Base-by-base conservation (phyloP, 2,329 filamentous ascomycete genomes). In the Cadophora sp. region DNA sequence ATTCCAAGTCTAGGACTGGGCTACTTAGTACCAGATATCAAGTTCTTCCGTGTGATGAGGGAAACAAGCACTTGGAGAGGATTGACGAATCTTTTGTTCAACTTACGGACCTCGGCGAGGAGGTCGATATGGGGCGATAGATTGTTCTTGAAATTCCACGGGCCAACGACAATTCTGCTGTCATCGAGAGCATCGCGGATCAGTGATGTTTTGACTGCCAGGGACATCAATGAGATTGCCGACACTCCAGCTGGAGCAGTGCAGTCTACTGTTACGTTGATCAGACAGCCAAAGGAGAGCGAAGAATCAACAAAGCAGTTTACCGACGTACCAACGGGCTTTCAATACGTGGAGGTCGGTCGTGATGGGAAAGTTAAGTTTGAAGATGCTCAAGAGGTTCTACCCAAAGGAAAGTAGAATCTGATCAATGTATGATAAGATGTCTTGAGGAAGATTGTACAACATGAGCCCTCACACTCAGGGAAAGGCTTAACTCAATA, bases 121-220 rank as follows among this genome's bases (percentile, higher is more conserved):
- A 87, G 92, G 76, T 92, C 92, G 1, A 92, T 99, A 66, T 98
- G 94, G 93, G 96, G 96, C 26, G 96, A 99, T 78, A 83, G 95
- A 80, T 84, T 98, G 29, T 98, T 98, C 80, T 83, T 99, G 37
- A 92, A 92, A 76, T 97, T 99, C 78, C 87, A 90, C 66, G 96
- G 96, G 0, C 96, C 96, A 1, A 88, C 87, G 6, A 97, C 92
- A 1, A 87, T 99, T 60, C 85, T 98, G 53, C 83, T 99, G 75
- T 97, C 97, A 71, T 97, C 93, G 63, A 89, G 95, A n/a, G 94
- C 90, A 16, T 88, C 92, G 26, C 86, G 91, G 19, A 82, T 97
- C 53, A 89, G 88, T 64, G 95, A 99, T 72, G 87, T 92, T 2
- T 83, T 99, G 72, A 92, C 90, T 4, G 84, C 86, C 31, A 87